phyloP scores from a whole-genome alignment of 371 early-diverging fungal species.

The Lichtheimia hyalospora region DNA sequence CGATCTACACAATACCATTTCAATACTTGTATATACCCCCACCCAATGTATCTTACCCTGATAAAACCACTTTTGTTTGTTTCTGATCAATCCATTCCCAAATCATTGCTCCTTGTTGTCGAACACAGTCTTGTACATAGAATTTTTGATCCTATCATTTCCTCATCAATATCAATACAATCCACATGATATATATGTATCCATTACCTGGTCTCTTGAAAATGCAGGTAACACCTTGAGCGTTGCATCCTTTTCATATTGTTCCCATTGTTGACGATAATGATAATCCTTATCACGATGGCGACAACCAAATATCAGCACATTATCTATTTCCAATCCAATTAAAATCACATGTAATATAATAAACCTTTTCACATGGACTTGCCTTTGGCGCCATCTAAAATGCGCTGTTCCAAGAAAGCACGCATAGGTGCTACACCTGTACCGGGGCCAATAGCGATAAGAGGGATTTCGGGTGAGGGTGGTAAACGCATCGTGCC shows the following conservation, averaged over 20 bases:
- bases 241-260: conserved; percentile 38
- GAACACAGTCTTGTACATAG: conserved; percentile 85
- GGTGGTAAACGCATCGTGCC: conserved; percentile 79
- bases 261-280: conserved; percentile 68
- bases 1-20: conserved; percentile 47
- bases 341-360: background rate
- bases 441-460: conserved; percentile 83
- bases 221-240: conserved; percentile 71
- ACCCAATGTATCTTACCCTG: conserved; percentile 53
- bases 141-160: conserved; percentile 26
- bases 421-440: conserved; percentile 92
- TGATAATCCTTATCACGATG: conserved; percentile 70
- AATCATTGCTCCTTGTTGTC: conserved; percentile 53
- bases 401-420: conserved; percentile 71
- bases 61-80: conserved; percentile 66
- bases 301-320: conserved; percentile 85
- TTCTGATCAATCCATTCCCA: conserved; percentile 66
- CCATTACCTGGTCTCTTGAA: conserved; percentile 61
- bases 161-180: background rate
- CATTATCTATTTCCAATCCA: conserved; percentile 44
- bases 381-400: conserved; percentile 42
- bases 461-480: conserved; percentile 53
- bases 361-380: conserved; percentile 4
- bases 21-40: background rate
- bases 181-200: background rate